A percentile compares a stretch with the other conserved stretches of the same genome.
Conservation (phyloP, 78 protist genomes). For the Guillardia theta region DNA sequence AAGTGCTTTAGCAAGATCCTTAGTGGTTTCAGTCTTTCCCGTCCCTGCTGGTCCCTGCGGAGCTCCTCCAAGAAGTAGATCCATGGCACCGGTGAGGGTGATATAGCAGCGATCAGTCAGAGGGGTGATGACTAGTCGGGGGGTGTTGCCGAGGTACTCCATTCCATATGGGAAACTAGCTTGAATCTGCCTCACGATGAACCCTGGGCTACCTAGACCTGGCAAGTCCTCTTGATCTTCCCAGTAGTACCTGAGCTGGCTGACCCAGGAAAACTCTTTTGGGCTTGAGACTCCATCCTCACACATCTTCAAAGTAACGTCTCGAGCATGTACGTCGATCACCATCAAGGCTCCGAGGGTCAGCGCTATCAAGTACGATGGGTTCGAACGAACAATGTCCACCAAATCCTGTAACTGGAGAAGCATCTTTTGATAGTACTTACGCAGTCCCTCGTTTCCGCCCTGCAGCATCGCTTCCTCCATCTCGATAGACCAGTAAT, state of each 20-base stretch:
- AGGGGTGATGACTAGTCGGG: conserved; percentile 69
- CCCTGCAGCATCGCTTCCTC: conserved; percentile 43
- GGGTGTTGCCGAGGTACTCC: conserved; percentile 85
- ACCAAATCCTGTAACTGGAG: conserved; percentile 30
- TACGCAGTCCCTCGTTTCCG: background rate
- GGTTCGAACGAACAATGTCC: conserved; percentile 48
- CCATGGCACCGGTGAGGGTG: conserved; percentile 30
- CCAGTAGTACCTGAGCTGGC: conserved; percentile 77
- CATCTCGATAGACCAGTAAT: conserved; percentile 59
- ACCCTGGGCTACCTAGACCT: background rate
- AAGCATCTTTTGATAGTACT: background rate
- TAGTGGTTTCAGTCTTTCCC: conserved; percentile 81
- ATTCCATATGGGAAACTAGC: conserved; percentile 72
- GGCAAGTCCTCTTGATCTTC: conserved; percentile 47
- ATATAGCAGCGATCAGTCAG: conserved; percentile 67
- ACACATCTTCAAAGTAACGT: conserved; percentile 52
- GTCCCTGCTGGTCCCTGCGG: conserved; percentile 83
- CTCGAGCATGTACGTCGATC: conserved; percentile 83
- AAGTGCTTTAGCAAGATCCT: conserved; percentile 51
- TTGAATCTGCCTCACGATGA: conserved; percentile 56
- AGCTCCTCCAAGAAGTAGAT: conserved; percentile 60
- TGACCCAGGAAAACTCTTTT: conserved; percentile 78
- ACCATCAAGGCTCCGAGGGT: conserved; percentile 69
- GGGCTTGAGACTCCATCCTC: background rate
- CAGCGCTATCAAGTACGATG: conserved; percentile 25